Conservation (phyloP, 306 rosid species). For the Inga leiocalycina region DNA sequence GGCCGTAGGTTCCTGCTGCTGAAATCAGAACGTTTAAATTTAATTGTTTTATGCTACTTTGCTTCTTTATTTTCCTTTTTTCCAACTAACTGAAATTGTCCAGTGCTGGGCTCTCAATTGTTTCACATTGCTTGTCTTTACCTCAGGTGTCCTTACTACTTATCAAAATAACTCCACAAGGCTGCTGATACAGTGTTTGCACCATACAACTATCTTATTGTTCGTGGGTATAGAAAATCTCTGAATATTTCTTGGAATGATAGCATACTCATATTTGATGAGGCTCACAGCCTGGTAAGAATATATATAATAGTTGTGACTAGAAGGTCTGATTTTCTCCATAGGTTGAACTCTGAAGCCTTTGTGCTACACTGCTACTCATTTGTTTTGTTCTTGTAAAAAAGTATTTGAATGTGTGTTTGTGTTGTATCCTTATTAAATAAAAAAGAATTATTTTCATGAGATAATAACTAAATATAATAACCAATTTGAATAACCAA, state of each 20-base stretch:
- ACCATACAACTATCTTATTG: constrained; percentile 96
- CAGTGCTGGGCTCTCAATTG: constrained; percentile 30
- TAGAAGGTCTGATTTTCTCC: constrained; percentile 25
- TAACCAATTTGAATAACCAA: background rate
- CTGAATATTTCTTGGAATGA: constrained; percentile 63
- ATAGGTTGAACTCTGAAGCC: constrained; percentile 1
- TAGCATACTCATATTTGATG: constrained; percentile 92
- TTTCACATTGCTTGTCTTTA: constrained; percentile 33
- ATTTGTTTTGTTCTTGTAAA: background rate
- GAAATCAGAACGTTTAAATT: constrained; percentile 20
- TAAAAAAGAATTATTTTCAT: background rate
- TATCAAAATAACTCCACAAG: constrained; percentile 85
- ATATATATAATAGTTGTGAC: constrained; percentile 27
- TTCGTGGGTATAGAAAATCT: constrained; percentile 60
- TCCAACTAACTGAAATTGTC: constrained; percentile 24
- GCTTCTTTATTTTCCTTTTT: background rate
- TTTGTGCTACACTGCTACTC: constrained; percentile 4
- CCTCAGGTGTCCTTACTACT: constrained; percentile 89
- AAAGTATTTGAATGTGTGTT: background rate
- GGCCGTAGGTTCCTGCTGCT: constrained; percentile 74
- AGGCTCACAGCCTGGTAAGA: constrained; percentile 95
- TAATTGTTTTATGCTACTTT: background rate
- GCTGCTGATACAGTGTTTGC: constrained; percentile 81
- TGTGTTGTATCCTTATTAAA: background rate
- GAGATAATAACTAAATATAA: background rate